phyloP scores from a whole-genome alignment of 1,284 basidiomycete species.

The Vanrija sp. region DNA sequence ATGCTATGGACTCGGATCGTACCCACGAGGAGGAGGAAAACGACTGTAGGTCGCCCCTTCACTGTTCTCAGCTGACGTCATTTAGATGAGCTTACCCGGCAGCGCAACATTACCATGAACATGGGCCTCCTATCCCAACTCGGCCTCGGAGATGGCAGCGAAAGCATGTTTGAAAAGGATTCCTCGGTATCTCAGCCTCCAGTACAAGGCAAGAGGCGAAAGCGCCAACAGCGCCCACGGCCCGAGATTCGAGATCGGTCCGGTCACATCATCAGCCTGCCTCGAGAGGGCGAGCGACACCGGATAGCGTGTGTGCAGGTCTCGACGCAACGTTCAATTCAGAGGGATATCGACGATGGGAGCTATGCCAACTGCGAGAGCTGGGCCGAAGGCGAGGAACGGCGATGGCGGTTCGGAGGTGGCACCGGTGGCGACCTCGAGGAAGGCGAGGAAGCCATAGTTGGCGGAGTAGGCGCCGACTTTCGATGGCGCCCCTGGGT shows the following conservation, averaged over 20 bases:
- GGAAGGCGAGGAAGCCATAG: conserved; percentile 15
- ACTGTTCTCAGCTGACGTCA: not conserved
- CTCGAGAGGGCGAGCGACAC: conserved; percentile 25
- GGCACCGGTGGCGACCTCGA: conserved; percentile 15
- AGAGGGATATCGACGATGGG: conserved; percentile 25
- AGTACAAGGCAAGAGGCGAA: not conserved
- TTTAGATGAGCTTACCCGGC: conserved; percentile 8
- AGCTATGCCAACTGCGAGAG: conserved; percentile 28
- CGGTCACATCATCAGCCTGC: conserved; percentile 30
- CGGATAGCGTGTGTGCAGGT: conserved; percentile 39
- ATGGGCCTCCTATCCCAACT: conserved; percentile 5
- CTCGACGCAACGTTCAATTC: conserved; percentile 19
- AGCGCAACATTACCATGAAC: conserved; percentile 9
- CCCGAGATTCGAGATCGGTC: conserved; percentile 21
- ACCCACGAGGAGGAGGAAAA: not conserved
- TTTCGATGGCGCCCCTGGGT: conserved; percentile 10
- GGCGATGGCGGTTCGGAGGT: conserved; percentile 32
- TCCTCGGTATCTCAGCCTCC: not conserved
- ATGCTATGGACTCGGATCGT: too few species aligned
- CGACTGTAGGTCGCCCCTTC: not conserved
- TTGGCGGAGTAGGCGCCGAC: conserved; percentile 24
- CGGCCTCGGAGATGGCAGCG: not conserved
- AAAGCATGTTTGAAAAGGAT: not conserved
- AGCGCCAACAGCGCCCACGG: not conserved
- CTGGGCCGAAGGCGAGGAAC: conserved; percentile 28